Evolutionary conservation across 2,329 filamentous ascomycete genomes (phyloP), one percentile per base, ranked within the genome.

Genomic region (Nemania abortiva): DNA sequence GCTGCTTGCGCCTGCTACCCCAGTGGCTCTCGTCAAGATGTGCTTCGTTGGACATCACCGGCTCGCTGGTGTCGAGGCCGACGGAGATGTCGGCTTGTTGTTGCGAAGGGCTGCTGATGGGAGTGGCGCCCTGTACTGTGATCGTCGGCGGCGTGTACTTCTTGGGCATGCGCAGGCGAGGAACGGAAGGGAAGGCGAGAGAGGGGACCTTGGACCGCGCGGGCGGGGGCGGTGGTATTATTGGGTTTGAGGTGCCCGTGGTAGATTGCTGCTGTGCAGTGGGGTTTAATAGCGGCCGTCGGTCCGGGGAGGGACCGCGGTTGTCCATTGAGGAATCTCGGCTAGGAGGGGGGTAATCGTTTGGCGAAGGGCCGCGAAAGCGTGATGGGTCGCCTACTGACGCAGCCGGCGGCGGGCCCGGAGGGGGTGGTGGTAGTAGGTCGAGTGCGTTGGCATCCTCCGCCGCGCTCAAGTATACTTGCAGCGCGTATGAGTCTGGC

Each of bases 141-240:
- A 84, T 78, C 15, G 73, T 71, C 0, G 82, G 83, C 1, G 84
- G 82, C 0, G 74, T 68, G 72, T 84, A 82, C 71, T 82, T 81
- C 72, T 81, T 85, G 0, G 84, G 81, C 11, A 82, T 74, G 0
- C 78, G 75, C 0, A 84, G 74, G 27, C 81, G 81, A 1, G 77
- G 77, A 0, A 84, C 69, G 0, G 82, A 82, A 0, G 83, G 81
- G 1, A 83, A 74, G 0, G 73, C 58, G 7, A 85, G 73, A 0
- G 78, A 77, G 0, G 82, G 80, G 0, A 82, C 76, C 37, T 72
- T 79, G 1, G 73, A 27, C 0, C 74, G 75, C 2, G 72, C 58
- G 0, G 55, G 37, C 5, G 70, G 68, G 13, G 71, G 70, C 3
- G 66, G 56, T 3, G 37, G 62, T 18, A 65, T 65, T 2, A 62